phyloP scores from a whole-genome alignment of 768 basidiomycete genomes.

The Panaeolus cyanescens region DNA sequence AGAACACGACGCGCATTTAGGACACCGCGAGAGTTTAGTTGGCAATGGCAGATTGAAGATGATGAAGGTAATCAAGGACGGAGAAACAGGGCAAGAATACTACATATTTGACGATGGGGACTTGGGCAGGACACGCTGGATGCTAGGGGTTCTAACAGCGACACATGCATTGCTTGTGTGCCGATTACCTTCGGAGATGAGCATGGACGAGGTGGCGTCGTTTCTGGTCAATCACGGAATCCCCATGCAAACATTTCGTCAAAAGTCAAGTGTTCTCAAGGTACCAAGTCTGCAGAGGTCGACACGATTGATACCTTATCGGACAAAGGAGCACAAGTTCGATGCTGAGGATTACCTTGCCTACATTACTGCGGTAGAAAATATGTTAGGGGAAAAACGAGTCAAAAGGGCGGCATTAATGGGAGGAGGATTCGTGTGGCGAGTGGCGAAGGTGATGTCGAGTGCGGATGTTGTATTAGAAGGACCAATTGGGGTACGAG shows the following conservation, averaged over 20 bases:
- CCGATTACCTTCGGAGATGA: not conserved
- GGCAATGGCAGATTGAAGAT: not conserved
- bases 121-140: too few species aligned
- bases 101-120: too few species aligned
- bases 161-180: slow-evolving; percentile 1
- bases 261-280: not conserved
- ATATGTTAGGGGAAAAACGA: slow-evolving; percentile 6
- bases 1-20: not conserved
- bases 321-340: not conserved
- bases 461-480: slow-evolving; percentile 8
- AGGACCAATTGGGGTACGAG: slow-evolving; percentile 9
- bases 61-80: not conserved
- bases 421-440: slow-evolving; percentile 13
- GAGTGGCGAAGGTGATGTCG: slow-evolving; percentile 5
- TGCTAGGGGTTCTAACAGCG: not conserved
- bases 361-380: not conserved
- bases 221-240: slow-evolving; percentile 4
- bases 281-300: not conserved
- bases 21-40: not conserved
- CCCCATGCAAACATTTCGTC: slow-evolving; percentile 1
- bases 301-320: not conserved
- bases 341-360: slow-evolving; percentile 4
- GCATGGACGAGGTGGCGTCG: slow-evolving; percentile 1
- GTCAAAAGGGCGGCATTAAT: slow-evolving; percentile 12
- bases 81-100: not conserved